Evolutionary conservation across 192 early-diverging fungal species (phyloP).

Genomic region (Podila horticola): DNA sequence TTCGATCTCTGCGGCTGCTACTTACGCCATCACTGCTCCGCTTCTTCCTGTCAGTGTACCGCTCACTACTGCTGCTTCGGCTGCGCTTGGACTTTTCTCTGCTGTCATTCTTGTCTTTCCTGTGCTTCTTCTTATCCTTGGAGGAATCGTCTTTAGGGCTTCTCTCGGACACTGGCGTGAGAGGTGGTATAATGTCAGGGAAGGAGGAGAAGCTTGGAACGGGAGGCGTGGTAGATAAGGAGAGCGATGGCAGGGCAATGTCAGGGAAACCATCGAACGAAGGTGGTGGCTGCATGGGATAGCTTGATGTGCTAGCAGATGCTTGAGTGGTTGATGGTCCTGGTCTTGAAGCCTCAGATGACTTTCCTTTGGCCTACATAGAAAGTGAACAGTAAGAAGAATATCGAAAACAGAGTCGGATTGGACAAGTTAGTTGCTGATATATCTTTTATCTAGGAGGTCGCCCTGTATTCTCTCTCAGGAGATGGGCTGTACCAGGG

Average conservation of each 20-base stretch:
- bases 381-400: no score
- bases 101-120: background rate
- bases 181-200: background rate
- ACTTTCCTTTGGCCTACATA: no score
- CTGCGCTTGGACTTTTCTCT: no score
- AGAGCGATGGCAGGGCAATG: background rate
- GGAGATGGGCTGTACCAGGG: background rate
- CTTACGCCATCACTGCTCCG: background rate
- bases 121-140: slow-evolving; percentile 7
- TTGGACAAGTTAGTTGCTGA: no score
- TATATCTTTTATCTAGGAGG: no score
- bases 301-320: no score
- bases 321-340: no score
- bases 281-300: slow-evolving; percentile 23
- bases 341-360: no score
- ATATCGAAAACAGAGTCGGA: no score
- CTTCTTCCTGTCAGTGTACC: background rate
- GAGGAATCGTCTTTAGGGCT: background rate
- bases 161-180: background rate
- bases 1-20: background rate
- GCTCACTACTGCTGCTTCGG: background rate
- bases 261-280: slow-evolving; percentile 47
- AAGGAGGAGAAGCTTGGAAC: slow-evolving; percentile 30
- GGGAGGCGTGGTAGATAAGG: background rate
- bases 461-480: no score